These are phyloP conservation scores for Aspergillus nanangensis DNA, from an alignment of 495 filamentous ascomycete species.

Conservation along the genomic window DNA sequence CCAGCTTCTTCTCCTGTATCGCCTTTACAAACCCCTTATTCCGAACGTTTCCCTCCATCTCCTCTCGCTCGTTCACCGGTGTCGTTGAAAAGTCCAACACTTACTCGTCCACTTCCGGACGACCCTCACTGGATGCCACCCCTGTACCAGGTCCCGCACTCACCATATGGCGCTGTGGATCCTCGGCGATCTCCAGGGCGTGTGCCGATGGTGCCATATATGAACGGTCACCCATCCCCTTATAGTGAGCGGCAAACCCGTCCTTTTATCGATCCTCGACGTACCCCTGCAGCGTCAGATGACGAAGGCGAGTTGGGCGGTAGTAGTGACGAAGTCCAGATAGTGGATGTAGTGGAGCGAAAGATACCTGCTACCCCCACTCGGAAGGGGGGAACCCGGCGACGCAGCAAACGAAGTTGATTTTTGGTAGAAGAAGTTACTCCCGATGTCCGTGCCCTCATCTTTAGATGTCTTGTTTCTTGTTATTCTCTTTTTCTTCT, in stretches of 20 bases:
- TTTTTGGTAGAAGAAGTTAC: no score
- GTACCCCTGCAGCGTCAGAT: constrained; percentile 13
- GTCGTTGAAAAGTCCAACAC: constrained; percentile 22
- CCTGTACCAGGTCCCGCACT: constrained; percentile 27
- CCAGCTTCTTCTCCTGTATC: constrained; percentile 31
- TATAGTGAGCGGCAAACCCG: constrained; percentile 9
- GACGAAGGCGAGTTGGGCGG: constrained; percentile 14
- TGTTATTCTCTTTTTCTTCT: constrained; percentile 4
- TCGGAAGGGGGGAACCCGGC: constrained; percentile 15
- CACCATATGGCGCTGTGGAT: constrained; percentile 28
- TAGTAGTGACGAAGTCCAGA: constrained; percentile 30
- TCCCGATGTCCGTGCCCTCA: no score
- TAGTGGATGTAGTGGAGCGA: constrained; percentile 31
- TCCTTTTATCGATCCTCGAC: constrained; percentile 12
- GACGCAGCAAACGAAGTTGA: constrained; percentile 21
- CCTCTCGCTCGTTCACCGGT: constrained; percentile 24
- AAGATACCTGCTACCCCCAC: constrained; percentile 16
- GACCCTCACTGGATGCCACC: constrained; percentile 43
- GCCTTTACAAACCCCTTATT: constrained; percentile 22
- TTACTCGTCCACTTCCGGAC: constrained; percentile 36
- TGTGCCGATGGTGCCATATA: constrained; percentile 6
- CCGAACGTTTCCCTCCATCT: constrained; percentile 24
- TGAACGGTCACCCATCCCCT: constrained; percentile 9
- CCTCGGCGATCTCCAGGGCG: constrained; percentile 18
- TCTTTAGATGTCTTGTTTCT: neutral